Evolutionary conservation across 2,329 filamentous ascomycete species (phyloP).

Genomic region (Aspergillus candidus): DNA sequence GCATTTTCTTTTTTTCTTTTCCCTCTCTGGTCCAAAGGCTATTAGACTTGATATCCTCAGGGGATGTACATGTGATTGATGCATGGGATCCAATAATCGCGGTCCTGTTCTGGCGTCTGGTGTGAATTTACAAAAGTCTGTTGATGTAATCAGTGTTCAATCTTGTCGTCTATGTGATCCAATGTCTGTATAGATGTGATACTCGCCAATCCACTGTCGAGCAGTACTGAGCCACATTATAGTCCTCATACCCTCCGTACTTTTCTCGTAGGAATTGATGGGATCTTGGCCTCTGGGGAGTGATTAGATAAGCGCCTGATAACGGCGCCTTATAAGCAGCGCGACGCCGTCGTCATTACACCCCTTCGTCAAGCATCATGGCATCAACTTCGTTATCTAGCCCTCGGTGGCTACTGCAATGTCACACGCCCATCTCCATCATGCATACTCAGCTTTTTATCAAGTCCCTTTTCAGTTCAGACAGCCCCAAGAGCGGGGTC

Average conservation of each 20-base stretch:
- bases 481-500: slow-evolving; percentile 31
- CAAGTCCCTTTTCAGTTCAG: slow-evolving; percentile 7
- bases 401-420: slow-evolving; percentile 14
- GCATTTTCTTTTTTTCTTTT: slow-evolving; percentile 13
- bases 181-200: too few species aligned
- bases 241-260: too few species aligned
- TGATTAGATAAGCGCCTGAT: slow-evolving; percentile 19
- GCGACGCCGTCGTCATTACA: slow-evolving; percentile 1
- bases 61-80: slow-evolving; percentile 32
- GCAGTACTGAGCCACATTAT: too few species aligned
- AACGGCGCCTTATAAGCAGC: background rate
- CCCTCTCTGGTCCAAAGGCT: slow-evolving; percentile 14
- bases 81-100: slow-evolving; percentile 24
- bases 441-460: slow-evolving; percentile 4
- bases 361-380: slow-evolving; percentile 17
- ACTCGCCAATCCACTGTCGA: too few species aligned
- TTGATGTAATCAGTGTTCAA: background rate
- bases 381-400: slow-evolving; percentile 13
- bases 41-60: slow-evolving; percentile 29
- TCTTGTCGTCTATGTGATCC: too few species aligned
- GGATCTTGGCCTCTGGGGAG: too few species aligned
- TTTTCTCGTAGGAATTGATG: too few species aligned
- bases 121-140: slow-evolving; percentile 18
- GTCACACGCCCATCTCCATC: background rate
- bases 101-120: slow-evolving; percentile 30